These are phyloP conservation scores for Dimocarpus longan DNA, from an alignment of 345 rosid species.

Conservation along the genomic window DNA sequence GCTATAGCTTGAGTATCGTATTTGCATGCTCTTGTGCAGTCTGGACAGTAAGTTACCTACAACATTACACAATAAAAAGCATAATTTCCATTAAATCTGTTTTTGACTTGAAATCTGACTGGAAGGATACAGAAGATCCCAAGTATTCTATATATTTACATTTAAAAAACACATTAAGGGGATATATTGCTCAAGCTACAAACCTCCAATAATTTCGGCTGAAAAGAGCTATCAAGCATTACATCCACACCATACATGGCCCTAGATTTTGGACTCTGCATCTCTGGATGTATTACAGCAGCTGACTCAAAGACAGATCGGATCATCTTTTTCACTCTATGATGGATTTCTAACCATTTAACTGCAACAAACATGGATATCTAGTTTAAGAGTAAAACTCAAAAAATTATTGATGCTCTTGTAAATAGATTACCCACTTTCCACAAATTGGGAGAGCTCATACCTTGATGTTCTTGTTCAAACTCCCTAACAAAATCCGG, in stretches of 20 bases:
- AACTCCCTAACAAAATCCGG: constrained; percentile 81
- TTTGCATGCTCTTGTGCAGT: constrained; percentile 89
- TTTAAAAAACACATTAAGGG: background rate
- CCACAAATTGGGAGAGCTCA: background rate
- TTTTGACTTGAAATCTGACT: background rate
- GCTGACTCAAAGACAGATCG: constrained; percentile 84
- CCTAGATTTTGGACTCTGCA: constrained; percentile 77
- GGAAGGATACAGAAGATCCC: background rate
- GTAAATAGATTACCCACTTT: constrained; percentile 9
- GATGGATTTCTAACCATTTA: constrained; percentile 79
- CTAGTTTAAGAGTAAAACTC: background rate
- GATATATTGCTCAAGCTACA: constrained; percentile 26
- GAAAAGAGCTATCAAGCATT: constrained; percentile 78
- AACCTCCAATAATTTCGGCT: constrained; percentile 92
- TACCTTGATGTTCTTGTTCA: constrained; percentile 84
- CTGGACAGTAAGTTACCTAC: constrained; percentile 94
- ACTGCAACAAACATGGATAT: constrained; percentile 44
- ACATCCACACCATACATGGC: constrained; percentile 93
- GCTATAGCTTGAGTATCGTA: constrained; percentile 56
- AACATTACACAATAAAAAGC: background rate
- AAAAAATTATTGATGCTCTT: background rate
- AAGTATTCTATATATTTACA: background rate
- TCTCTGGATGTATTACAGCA: constrained; percentile 78
- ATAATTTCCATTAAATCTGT: background rate
- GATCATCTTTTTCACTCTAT: constrained; percentile 60